These are phyloP conservation scores for Diaporthe humulicola DNA, from an alignment of 2,329 filamentous ascomycete species.

Conservation along the genomic window DNA sequence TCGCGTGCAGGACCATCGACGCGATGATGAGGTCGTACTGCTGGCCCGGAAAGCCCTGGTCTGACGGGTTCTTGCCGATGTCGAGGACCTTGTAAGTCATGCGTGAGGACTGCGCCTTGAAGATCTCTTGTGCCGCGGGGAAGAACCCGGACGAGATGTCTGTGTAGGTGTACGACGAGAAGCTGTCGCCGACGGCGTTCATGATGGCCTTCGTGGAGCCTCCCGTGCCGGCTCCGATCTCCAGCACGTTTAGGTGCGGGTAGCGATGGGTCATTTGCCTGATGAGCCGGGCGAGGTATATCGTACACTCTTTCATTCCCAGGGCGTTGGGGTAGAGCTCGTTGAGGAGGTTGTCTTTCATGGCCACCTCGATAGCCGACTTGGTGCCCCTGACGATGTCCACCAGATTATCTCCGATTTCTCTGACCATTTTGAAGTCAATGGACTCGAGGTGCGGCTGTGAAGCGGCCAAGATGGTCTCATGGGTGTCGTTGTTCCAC, in stretches of 20 bases:
- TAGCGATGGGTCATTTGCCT: background rate
- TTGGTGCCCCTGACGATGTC: background rate
- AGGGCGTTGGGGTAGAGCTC: background rate
- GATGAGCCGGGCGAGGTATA: background rate
- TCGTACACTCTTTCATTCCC: background rate
- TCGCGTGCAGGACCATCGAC: slow-evolving; percentile 49
- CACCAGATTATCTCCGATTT: background rate
- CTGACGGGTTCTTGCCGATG: slow-evolving; percentile 44
- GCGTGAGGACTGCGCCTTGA: background rate
- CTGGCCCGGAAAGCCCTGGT: slow-evolving; percentile 48
- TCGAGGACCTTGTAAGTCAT: slow-evolving; percentile 42
- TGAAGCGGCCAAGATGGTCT: background rate
- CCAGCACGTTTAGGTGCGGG: background rate
- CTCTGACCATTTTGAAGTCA: background rate
- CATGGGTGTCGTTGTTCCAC: background rate
- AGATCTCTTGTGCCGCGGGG: slow-evolving; percentile 42
- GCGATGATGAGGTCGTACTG: slow-evolving; percentile 50
- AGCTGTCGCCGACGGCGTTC: background rate
- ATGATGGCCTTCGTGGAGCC: background rate
- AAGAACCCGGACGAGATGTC: slow-evolving; percentile 48
- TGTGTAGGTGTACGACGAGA: slow-evolving; percentile 1
- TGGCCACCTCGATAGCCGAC: background rate
- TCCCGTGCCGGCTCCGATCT: background rate
- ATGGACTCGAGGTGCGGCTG: background rate
- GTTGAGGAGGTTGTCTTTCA: background rate